These are phyloP conservation scores for Fusarium sacchari DNA, from an alignment of 2,329 filamentous ascomycete genomes.

Conservation along the genomic window DNA sequence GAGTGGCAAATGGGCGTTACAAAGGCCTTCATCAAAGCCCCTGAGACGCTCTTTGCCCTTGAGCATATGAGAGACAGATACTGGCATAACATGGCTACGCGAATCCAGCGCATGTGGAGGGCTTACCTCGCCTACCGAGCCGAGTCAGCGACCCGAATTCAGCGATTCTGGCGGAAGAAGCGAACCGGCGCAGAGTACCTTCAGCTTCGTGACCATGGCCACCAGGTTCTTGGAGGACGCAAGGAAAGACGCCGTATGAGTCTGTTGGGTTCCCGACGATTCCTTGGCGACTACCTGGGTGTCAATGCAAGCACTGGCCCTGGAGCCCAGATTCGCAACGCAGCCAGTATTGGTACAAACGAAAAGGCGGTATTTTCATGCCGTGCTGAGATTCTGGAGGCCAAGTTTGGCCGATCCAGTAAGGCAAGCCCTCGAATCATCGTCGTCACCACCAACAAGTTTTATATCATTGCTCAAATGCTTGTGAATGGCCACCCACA, in stretches of 20 bases:
- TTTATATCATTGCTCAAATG: slow-evolving; percentile 88
- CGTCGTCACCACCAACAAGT: slow-evolving; percentile 84
- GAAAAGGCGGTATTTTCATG: slow-evolving; percentile 90
- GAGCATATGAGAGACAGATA: slow-evolving; percentile 98
- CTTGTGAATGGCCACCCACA: slow-evolving; percentile 83
- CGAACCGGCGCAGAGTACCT: slow-evolving; percentile 90
- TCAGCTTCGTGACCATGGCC: slow-evolving; percentile 87
- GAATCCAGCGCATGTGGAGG: slow-evolving; percentile 96
- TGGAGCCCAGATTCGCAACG: slow-evolving; percentile 81
- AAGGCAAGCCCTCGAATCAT: slow-evolving; percentile 89
- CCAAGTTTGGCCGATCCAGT: slow-evolving; percentile 95
- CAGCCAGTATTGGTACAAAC: slow-evolving; percentile 74
- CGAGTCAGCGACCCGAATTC: slow-evolving; percentile 93
- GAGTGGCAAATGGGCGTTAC: slow-evolving; percentile 98
- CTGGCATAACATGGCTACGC: slow-evolving; percentile 99
- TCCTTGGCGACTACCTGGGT: slow-evolving; percentile 94
- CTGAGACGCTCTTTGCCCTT: slow-evolving; percentile 94
- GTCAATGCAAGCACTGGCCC: slow-evolving; percentile 82
- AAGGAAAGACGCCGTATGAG: slow-evolving; percentile 94
- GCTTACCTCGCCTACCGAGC: slow-evolving; percentile 93
- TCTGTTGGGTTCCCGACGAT: slow-evolving; percentile 88
- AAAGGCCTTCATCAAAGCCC: slow-evolving; percentile 98
- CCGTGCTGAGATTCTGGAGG: slow-evolving; percentile 87
- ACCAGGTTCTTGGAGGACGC: slow-evolving; percentile 80
- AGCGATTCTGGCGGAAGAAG: slow-evolving; percentile 95